A percentile compares a stretch with the other conserved stretches of the same genome.
Evolutionary conservation across 257 asterid species (phyloP).

Genomic region (Rehmannia glutinosa): DNA sequence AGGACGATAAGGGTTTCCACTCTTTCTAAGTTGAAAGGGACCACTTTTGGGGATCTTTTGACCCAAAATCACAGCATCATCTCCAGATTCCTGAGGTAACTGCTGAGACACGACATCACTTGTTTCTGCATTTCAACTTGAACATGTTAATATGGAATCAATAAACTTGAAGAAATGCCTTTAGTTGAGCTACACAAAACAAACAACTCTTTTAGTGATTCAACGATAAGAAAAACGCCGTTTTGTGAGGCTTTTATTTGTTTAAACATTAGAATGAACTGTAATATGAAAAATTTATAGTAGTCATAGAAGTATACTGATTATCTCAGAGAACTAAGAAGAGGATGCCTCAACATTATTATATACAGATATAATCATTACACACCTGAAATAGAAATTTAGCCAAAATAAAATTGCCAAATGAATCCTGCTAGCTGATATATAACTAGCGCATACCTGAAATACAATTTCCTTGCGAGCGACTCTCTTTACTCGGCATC

Average conservation of each 20-base stretch:
- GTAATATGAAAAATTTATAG: background rate
- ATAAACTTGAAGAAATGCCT: background rate
- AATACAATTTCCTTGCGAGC: constrained; percentile 3
- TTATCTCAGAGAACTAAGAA: no score
- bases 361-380: no score
- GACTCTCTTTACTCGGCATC: constrained; percentile 17
- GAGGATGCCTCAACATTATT: no score
- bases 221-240: background rate
- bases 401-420: background rate
- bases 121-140: constrained; percentile 28
- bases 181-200: background rate
- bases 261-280: background rate
- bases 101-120: background rate
- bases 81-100: constrained; percentile 19
- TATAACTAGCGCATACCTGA: constrained; percentile 22
- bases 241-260: background rate
- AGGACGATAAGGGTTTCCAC: constrained; percentile 57
- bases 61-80: constrained; percentile 22
- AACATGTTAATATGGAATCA: constrained; percentile 4
- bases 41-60: constrained; percentile 8
- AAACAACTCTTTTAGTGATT: background rate
- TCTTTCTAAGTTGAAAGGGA: constrained; percentile 34
- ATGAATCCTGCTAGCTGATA: constrained; percentile 4
- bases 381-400: background rate
- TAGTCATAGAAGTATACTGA: background rate